A percentile compares a stretch with the other conserved stretches of the same genome.
These are phyloP conservation scores for Penicillium tannophilum DNA, from an alignment of 495 filamentous ascomycete species.

Conservation along the genomic window DNA sequence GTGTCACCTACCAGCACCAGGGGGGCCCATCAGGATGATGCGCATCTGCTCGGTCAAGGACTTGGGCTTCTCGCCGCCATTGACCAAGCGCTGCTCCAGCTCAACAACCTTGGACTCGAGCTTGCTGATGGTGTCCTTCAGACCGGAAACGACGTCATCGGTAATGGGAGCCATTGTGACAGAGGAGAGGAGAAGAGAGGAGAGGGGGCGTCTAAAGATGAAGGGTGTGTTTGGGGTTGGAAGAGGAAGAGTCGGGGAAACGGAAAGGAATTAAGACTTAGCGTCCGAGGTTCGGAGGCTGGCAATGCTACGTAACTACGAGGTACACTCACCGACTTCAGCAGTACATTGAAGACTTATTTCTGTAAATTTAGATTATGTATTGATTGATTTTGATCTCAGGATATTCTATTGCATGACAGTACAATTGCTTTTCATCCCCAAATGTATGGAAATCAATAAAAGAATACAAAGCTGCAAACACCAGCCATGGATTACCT, in stretches of 20 bases:
- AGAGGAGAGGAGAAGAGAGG: conserved; percentile 18
- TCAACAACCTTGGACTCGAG: conserved; percentile 82
- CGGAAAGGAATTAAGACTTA: conserved; percentile 32
- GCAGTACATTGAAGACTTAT: not conserved
- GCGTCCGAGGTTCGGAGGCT: conserved; percentile 36
- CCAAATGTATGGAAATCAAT: not conserved
- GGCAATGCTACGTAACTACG: not conserved
- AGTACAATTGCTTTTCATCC: too few relatives aligned
- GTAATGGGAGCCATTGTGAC: conserved; percentile 81
- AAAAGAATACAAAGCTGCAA: not conserved
- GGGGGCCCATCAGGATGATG: conserved; percentile 97
- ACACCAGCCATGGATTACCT: conserved; percentile 14
- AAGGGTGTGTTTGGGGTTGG: conserved; percentile 22
- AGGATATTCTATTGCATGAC: not conserved
- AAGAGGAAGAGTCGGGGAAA: conserved; percentile 34
- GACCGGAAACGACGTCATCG: conserved; percentile 70
- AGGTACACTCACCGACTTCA: not conserved
- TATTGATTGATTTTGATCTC: not conserved
- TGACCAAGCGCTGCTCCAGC: conserved; percentile 66
- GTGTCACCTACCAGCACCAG: conserved; percentile 77
- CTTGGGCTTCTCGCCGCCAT: conserved; percentile 54
- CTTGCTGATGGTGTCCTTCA: conserved; percentile 76
- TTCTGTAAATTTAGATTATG: not conserved
- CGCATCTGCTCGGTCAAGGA: conserved; percentile 64
- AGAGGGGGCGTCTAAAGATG: conserved; percentile 2